Conservation (phyloP, 441 rosid species). For the Capsella rubella region DNA sequence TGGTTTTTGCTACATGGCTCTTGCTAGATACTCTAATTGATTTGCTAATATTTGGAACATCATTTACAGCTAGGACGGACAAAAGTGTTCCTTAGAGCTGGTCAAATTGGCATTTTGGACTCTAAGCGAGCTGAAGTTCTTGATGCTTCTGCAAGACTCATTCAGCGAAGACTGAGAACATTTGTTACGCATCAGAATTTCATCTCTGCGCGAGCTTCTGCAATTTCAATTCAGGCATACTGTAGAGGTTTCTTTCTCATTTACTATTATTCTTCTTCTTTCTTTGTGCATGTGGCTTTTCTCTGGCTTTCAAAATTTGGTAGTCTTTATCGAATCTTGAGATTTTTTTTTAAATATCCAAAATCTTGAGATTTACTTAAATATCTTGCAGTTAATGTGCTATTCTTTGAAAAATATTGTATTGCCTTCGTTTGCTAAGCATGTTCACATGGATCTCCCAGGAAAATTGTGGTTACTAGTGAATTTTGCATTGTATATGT, state of each 20-base stretch:
- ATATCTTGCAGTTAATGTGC: too few relatives aligned
- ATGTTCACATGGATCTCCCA: constrained; percentile 20
- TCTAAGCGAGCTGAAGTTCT: constrained; percentile 87
- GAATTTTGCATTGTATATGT: constrained; percentile 13
- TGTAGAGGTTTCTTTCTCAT: constrained; percentile 74
- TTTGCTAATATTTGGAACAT: constrained; percentile 33
- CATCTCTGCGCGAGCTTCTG: constrained; percentile 61
- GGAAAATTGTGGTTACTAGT: constrained; percentile 6
- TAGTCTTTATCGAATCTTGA: background rate
- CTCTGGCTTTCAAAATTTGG: background rate
- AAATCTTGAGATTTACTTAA: too few relatives aligned
- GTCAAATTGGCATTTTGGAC: constrained; percentile 95
- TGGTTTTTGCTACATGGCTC: constrained; percentile 9
- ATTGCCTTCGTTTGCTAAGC: constrained; percentile 18
- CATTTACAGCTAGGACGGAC: constrained; percentile 81
- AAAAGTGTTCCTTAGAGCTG: constrained; percentile 97
- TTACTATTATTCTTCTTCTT: constrained; percentile 31
- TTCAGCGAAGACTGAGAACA: constrained; percentile 73
- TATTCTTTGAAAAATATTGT: background rate
- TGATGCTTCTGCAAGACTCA: constrained; percentile 78
- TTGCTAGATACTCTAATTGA: constrained; percentile 27
- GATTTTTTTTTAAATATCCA: background rate
- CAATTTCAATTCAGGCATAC: constrained; percentile 78
- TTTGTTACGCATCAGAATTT: constrained; percentile 67
- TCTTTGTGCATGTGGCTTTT: constrained; percentile 26